Evolutionary conservation across 75 land plant species (phyloP).

Genomic region (Pinus albicaulis): DNA sequence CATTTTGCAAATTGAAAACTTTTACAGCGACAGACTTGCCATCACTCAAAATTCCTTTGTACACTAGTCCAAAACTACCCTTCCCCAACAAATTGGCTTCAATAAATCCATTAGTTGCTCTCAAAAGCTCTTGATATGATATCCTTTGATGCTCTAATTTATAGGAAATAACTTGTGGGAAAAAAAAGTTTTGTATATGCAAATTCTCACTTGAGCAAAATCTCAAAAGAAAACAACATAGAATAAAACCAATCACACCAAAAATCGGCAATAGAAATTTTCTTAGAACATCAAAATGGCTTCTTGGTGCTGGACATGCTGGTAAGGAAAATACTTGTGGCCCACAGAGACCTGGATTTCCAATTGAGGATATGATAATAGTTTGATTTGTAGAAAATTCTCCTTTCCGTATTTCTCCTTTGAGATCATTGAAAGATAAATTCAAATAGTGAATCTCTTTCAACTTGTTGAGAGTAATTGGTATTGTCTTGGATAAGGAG

Average conservation of each 20-base stretch:
- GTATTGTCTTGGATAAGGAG: conserved; percentile 12
- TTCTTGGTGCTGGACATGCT: neutral
- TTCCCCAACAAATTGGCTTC: conserved; percentile 17
- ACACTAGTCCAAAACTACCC: conserved; percentile 27
- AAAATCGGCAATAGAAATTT: neutral
- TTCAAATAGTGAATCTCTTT: conserved; percentile 16
- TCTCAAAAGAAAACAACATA: neutral
- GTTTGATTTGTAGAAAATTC: conserved; percentile 10
- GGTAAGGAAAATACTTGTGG: neutral
- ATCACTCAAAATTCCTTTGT: conserved; percentile 17
- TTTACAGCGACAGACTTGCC: conserved; percentile 24
- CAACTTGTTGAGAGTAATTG: conserved; percentile 10
- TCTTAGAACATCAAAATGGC: neutral
- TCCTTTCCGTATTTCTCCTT: conserved; percentile 21
- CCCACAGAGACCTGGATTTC: conserved; percentile 34
- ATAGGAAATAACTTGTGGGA: neutral
- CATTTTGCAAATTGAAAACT: conserved; percentile 13
- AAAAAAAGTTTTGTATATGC: neutral
- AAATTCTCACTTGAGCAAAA: neutral
- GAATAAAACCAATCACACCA: neutral
- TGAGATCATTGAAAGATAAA: conserved; percentile 27
- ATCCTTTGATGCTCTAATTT: neutral
- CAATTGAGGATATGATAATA: conserved; percentile 8
- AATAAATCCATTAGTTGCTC: conserved; percentile 20
- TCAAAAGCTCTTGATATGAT: conserved; percentile 12